A percentile compares a stretch with the other conserved stretches of the same genome.
Evolutionary conservation across 345 rosid genomes (phyloP).

Genomic region (Gossypium thurberi): DNA sequence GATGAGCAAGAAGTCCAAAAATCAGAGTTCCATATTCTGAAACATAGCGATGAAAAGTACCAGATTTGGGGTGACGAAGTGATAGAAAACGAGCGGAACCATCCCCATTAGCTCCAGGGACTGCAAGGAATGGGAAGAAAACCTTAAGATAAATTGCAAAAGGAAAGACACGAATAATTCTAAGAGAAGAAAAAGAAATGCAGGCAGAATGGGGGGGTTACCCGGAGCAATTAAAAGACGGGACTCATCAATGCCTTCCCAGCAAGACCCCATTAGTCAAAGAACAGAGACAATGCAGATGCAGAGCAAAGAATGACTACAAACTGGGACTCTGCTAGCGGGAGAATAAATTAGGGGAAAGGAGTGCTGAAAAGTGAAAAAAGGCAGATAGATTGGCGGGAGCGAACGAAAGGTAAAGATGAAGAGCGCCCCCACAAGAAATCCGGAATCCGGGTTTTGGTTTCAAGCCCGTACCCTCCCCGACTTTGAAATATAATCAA

Average conservation of each 20-base stretch:
- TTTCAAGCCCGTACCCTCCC: neutral
- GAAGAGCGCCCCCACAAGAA: neutral
- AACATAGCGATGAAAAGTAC: conserved; percentile 21
- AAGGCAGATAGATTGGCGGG: neutral
- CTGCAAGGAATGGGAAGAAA: neutral
- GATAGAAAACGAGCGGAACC: conserved; percentile 39
- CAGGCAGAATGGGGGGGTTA: neutral
- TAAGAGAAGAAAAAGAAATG: neutral
- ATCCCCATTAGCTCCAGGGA: conserved; percentile 18
- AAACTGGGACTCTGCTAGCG: neutral
- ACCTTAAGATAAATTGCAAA: neutral
- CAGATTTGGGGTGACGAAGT: conserved; percentile 85
- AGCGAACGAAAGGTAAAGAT: neutral
- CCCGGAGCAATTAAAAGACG: conserved; percentile 37
- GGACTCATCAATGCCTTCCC: conserved; percentile 33
- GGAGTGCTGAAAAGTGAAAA: neutral
- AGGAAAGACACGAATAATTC: neutral
- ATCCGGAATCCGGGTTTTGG: neutral
- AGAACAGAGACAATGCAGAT: neutral
- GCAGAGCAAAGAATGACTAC: neutral
- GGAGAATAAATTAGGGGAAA: neutral
- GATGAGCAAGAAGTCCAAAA: neutral
- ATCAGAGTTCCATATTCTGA: neutral
- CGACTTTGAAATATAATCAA: neutral
- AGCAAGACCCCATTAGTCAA: conserved; percentile 19